These are phyloP conservation scores for Lentinula guzmanii DNA, from an alignment of 768 basidiomycete genomes.

Conservation along the genomic window DNA sequence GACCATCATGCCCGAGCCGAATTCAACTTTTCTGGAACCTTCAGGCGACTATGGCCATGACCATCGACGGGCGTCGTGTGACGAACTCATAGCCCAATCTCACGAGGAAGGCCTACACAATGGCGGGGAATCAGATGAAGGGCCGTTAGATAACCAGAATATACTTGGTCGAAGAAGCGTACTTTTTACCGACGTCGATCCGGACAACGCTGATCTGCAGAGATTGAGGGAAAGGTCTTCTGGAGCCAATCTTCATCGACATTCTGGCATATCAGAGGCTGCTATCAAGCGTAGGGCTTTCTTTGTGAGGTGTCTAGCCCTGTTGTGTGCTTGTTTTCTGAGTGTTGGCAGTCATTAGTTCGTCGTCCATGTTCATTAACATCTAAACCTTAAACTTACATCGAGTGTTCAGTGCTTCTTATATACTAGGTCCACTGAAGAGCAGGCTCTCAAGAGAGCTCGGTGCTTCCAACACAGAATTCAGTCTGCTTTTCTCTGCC, in stretches of 20 bases:
- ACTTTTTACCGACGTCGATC: neutral
- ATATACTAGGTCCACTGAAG: constrained; percentile 77
- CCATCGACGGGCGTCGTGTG: constrained; percentile 22
- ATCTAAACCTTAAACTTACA: neutral
- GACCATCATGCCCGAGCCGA: neutral
- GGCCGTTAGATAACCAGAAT: constrained; percentile 17
- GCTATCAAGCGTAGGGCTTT: constrained; percentile 26
- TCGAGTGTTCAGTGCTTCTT: constrained; percentile 44
- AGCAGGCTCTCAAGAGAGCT: constrained; percentile 61
- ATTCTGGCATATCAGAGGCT: neutral
- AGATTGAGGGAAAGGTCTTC: neutral
- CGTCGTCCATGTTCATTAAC: constrained; percentile 15
- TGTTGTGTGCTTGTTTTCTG: constrained; percentile 67
- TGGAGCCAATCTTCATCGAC: neutral
- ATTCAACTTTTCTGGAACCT: neutral
- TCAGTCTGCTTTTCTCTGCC: constrained; percentile 71
- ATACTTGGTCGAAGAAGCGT: constrained; percentile 13
- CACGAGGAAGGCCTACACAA: constrained; percentile 1
- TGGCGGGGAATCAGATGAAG: constrained; percentile 16
- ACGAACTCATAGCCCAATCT: constrained; percentile 18
- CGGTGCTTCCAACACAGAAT: constrained; percentile 72
- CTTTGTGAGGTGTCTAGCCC: constrained; percentile 51
- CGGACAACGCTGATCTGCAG: neutral
- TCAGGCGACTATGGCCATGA: constrained; percentile 5
- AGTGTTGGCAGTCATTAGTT: constrained; percentile 78